These are phyloP conservation scores for Eucalyptus globulus DNA, from an alignment of 345 rosid genomes.

Conservation along the genomic window DNA sequence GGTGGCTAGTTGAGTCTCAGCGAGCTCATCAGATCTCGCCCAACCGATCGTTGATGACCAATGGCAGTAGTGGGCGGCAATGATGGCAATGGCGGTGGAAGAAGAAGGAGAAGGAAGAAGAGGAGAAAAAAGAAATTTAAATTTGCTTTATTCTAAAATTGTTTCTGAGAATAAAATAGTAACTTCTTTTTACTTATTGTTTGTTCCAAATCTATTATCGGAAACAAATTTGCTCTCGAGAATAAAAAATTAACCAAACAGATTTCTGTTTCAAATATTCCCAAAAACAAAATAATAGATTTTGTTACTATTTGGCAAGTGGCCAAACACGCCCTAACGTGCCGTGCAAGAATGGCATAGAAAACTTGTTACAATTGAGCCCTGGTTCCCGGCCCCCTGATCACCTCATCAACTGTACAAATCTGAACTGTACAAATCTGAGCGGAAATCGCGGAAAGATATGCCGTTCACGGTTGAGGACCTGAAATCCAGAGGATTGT, in stretches of 20 bases:
- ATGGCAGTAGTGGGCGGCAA: accelerated
- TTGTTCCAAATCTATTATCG: accelerated
- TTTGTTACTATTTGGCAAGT: too few relatives aligned
- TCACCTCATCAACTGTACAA: not conserved
- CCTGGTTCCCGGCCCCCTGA: not conserved
- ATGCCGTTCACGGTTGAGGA: slow-evolving; percentile 67
- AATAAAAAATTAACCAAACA: too few relatives aligned
- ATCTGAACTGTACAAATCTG: slow-evolving; percentile 34
- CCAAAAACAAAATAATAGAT: too few relatives aligned
- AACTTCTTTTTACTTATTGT: too few relatives aligned
- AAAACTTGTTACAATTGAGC: not conserved
- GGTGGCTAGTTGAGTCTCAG: accelerated
- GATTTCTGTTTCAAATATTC: accelerated
- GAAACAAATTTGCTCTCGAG: too few relatives aligned
- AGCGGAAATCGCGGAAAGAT: slow-evolving; percentile 53
- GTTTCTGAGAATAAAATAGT: accelerated
- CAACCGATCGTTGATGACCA: accelerated
- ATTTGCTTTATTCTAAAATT: too few relatives aligned
- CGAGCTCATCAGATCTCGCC: accelerated
- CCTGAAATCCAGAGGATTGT: slow-evolving; percentile 70
- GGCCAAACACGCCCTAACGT: accelerated
- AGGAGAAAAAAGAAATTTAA: too few relatives aligned
- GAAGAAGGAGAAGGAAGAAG: too few relatives aligned
- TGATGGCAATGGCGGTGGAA: accelerated
- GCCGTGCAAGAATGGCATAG: not conserved